These are phyloP conservation scores for Funneliformis caledonium DNA, from an alignment of 371 early-diverging fungal species.

Conservation along the genomic window DNA sequence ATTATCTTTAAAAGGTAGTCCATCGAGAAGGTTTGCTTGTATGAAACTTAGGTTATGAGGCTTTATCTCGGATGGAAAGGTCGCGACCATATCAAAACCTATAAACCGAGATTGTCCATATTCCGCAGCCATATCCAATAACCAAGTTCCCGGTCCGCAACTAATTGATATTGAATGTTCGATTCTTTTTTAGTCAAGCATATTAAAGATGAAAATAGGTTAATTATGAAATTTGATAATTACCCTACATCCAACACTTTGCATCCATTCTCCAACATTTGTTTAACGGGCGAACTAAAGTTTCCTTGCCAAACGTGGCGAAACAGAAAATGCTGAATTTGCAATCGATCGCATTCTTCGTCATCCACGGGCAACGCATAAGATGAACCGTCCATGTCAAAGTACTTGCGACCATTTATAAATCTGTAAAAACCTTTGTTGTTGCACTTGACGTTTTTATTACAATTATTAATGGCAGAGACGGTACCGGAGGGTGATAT, in stretches of 20 bases:
- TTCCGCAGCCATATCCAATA: constrained; percentile 58
- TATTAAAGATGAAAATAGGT: background rate
- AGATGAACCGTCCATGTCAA: background rate
- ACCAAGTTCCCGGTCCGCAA: constrained; percentile 6
- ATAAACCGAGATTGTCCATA: constrained; percentile 54
- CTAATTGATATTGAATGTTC: background rate
- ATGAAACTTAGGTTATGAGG: constrained; percentile 57
- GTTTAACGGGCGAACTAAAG: constrained; percentile 4
- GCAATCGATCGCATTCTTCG: constrained; percentile 14
- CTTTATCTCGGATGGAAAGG: constrained; percentile 59
- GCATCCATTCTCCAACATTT: background rate
- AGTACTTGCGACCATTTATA: constrained; percentile 5
- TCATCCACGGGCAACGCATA: constrained; percentile 5
- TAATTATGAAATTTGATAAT: background rate
- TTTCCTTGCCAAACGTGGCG: constrained; percentile 28
- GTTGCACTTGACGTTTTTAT: background rate
- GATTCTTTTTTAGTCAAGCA: background rate
- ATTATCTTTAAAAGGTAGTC: constrained; percentile 29
- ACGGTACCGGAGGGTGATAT: too few relatives aligned
- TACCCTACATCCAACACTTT: constrained; percentile 24
- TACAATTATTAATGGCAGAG: too few relatives aligned
- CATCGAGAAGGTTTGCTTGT: constrained; percentile 43
- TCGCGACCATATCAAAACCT: constrained; percentile 60
- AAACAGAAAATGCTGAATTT: constrained; percentile 22
- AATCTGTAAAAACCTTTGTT: background rate